These are phyloP conservation scores for Gomphus bonarii DNA, from an alignment of 1,284 basidiomycete genomes.

Conservation along the genomic window DNA sequence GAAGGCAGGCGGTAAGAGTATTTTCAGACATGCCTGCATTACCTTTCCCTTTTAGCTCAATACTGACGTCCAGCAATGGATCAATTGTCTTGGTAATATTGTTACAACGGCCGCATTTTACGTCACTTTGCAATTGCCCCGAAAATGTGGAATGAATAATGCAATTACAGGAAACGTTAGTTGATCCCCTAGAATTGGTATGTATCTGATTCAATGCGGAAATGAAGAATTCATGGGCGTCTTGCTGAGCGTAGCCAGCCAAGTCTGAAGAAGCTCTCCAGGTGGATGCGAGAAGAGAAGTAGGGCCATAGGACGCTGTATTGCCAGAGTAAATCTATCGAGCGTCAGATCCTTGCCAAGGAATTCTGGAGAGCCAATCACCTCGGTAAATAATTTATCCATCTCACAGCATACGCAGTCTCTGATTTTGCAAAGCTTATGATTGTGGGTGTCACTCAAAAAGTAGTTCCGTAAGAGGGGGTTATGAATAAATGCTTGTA, in stretches of 20 bases:
- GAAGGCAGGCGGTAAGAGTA: slow-evolving; percentile 59
- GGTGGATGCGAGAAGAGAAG: slow-evolving; percentile 75
- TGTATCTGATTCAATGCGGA: slow-evolving; percentile 79
- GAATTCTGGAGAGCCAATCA: slow-evolving; percentile 20
- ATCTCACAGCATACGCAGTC: slow-evolving; percentile 93
- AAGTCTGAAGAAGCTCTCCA: slow-evolving; percentile 85
- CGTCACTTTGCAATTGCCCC: slow-evolving; percentile 81
- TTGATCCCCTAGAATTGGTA: slow-evolving; percentile 59
- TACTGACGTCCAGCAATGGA: slow-evolving; percentile 85
- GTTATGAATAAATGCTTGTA: slow-evolving; percentile 91
- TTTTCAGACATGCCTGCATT: slow-evolving; percentile 35
- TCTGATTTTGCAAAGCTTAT: slow-evolving; percentile 53
- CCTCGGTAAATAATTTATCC: slow-evolving; percentile 86
- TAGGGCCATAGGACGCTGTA: slow-evolving; percentile 69
- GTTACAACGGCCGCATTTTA: slow-evolving; percentile 63
- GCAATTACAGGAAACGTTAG: slow-evolving; percentile 76
- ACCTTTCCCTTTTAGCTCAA: slow-evolving; percentile 65
- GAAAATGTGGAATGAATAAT: slow-evolving; percentile 84
- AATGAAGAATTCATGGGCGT: slow-evolving; percentile 84
- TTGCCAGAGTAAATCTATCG: slow-evolving; percentile 63
- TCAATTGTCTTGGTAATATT: slow-evolving; percentile 75
- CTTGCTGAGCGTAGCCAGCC: slow-evolving; percentile 89
- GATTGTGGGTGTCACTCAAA: slow-evolving; percentile 78
- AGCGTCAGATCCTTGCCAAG: not conserved
- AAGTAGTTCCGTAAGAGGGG: slow-evolving; percentile 88